phyloP scores from a whole-genome alignment of 352 stramenopile genomes.

The Globisporangium uncinulatum region DNA sequence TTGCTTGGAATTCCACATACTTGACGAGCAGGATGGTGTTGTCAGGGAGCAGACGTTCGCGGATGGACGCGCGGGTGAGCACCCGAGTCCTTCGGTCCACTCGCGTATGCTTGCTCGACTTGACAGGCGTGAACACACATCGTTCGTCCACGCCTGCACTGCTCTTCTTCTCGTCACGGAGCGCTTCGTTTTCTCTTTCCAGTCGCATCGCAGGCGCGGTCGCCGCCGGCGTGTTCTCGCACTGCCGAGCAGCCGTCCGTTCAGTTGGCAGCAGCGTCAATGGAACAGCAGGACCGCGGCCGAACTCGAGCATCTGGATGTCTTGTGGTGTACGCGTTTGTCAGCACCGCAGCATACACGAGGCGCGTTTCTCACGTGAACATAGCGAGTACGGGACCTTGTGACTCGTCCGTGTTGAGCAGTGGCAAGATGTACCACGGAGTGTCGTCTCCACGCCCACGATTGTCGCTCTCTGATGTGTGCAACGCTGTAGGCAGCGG shows the following conservation, averaged over 20 bases:
- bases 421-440: slow-evolving; percentile 60
- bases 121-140: slow-evolving; percentile 57
- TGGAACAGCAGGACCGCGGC: slow-evolving; percentile 16
- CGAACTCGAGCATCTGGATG: slow-evolving; percentile 47
- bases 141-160: slow-evolving; percentile 7
- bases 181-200: too few species aligned
- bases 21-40: slow-evolving; percentile 8
- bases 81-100: background rate
- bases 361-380: too few species aligned
- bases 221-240: too few species aligned
- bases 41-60: slow-evolving; percentile 23
- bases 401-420: slow-evolving; percentile 37
- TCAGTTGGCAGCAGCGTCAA: background rate
- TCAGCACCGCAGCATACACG: too few species aligned
- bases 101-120: slow-evolving; percentile 27
- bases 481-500: background rate
- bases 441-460: slow-evolving; percentile 11
- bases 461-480: slow-evolving; percentile 8
- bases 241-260: too few species aligned
- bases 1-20: background rate
- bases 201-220: too few species aligned
- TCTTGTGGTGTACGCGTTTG: slow-evolving; percentile 16
- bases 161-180: background rate
- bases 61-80: slow-evolving; percentile 6
- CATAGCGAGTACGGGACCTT: slow-evolving; percentile 19